Conservation (phyloP, 116 monocot genomes). For the Trichopus zeylanicus region DNA sequence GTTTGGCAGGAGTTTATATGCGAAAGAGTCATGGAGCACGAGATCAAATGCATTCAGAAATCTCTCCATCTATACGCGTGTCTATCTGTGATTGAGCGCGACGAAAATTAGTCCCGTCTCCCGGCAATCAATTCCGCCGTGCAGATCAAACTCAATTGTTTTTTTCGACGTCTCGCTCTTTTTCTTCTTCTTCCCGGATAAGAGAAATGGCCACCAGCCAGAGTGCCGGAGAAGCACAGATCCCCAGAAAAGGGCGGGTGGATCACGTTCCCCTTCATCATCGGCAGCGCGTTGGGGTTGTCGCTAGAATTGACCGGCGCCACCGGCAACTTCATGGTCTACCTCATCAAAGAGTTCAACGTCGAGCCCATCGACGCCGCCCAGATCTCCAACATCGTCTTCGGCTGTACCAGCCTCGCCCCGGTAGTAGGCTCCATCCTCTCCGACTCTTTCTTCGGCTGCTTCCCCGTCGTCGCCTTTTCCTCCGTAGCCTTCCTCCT, state of each 20-base stretch:
- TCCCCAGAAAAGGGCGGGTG: neutral
- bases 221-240: neutral
- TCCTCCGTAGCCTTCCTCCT: neutral
- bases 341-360: conserved; percentile 2
- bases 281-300: neutral
- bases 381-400: neutral
- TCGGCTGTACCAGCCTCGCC: neutral
- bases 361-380: neutral
- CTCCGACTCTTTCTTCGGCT: conserved; percentile 1
- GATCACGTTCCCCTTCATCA: neutral
- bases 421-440: neutral
- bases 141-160: no score
- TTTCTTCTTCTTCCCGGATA: no score
- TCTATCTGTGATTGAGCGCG: no score
- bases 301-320: neutral
- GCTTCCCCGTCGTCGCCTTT: neutral
- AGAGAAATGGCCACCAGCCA: neutral
- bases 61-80: no score
- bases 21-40: no score
- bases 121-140: no score
- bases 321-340: neutral
- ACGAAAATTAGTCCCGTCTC: no score
- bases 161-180: no score
- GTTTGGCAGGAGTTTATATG: no score
- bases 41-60: no score